Base-by-base conservation (phyloP, 2,329 filamentous ascomycete species). In the Aspergillus proliferans region DNA sequence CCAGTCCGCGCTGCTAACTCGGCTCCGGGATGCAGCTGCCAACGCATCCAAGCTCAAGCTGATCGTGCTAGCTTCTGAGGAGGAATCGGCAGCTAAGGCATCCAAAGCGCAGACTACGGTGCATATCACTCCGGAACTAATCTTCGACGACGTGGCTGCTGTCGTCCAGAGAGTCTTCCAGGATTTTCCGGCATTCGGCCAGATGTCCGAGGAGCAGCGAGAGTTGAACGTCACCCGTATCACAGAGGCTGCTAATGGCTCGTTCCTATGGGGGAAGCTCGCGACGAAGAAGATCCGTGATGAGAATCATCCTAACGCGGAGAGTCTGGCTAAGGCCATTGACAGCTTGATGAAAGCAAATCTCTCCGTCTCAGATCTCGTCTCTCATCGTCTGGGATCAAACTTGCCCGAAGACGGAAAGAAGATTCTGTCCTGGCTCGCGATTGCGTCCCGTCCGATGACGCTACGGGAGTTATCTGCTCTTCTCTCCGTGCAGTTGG, bases 251-350 rank as follows among this genome's bases (percentile, higher is more conserved):
- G 59, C 69, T 5, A 57, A 63, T 8, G 64, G 68, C 7, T 71
- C 69, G 5, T 71, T 72, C 49, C 60, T 71, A 0, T 70, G 67
- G 64, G 69, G 67, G 3, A 72, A 69, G 52, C 58, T 71, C 6
- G 63, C 60, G 7, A 47, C 63, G 1, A 67, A 67, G 52, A 56
- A 55, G 14, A 51, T 64, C 24, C 58, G 61, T 18, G 51, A 54
- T n/a, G 68, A 68, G 49, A 48, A 53, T 15, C 52, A 48, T 1
- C 43, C 55, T 6, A 49, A 45, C 15, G n/a, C 45, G 0, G 60
- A 69, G 12, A 54, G 36, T 6, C 47, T 70, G 6, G 43, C 45
- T 19, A 67, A 66, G 51, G 54, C 59, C 0, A 54, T 70, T 1
- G 66, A 69, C 7, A 49, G 43, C 3, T 18, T 71, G 0, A 39